Percentiles rank a stretch among this genome's conserved stretches.
These are phyloP conservation scores for Cytospora piceicola DNA, from an alignment of 2,329 filamentous ascomycete genomes.

Conservation along the genomic window DNA sequence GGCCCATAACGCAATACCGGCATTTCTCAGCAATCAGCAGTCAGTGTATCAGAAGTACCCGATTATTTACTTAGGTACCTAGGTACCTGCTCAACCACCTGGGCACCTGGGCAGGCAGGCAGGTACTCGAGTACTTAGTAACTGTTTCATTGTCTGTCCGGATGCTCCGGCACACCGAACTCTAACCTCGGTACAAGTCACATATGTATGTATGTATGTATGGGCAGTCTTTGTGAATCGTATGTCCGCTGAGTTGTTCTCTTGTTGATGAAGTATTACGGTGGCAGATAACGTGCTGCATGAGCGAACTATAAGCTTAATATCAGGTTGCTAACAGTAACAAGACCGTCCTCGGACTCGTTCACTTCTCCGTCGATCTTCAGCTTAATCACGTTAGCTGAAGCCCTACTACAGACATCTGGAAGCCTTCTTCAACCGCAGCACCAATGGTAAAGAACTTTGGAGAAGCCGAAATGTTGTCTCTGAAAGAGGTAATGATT, in stretches of 20 bases:
- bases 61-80: no score
- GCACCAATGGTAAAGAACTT: background rate
- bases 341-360: background rate
- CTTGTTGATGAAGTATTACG: background rate
- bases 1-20: background rate
- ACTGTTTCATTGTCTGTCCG: background rate
- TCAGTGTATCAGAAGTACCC: no score
- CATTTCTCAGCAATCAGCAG: no score
- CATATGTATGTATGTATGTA: background rate
- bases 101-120: no score
- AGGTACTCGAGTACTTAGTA: no score
- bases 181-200: background rate
- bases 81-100: no score
- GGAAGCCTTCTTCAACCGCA: background rate
- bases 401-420: background rate
- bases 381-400: background rate
- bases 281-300: background rate
- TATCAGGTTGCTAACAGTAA: background rate
- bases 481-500: background rate
- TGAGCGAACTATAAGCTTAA: background rate
- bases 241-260: background rate
- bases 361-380: background rate
- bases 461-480: background rate
- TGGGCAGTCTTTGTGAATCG: background rate
- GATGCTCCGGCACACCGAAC: background rate